phyloP scores from a whole-genome alignment of 2,329 filamentous ascomycete genomes.

The Trichoderma brevicompactum region DNA sequence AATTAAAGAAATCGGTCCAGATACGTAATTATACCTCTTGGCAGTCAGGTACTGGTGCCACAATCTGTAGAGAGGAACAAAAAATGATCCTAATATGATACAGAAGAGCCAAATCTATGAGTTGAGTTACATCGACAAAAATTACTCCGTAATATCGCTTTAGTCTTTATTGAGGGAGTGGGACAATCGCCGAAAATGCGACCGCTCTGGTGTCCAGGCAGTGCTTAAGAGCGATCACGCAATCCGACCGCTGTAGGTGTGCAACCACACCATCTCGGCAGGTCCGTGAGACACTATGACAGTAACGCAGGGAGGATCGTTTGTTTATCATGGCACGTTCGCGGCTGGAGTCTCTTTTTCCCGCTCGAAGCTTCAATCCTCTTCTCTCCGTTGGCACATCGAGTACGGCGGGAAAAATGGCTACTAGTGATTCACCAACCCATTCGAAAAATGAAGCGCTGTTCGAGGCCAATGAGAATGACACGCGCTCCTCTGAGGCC shows the following conservation, averaged over 20 bases:
- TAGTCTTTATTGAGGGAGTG: neutral
- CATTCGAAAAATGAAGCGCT: constrained; percentile 4
- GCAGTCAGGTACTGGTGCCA: too few relatives aligned
- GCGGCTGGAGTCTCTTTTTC: neutral
- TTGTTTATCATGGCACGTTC: constrained; percentile 2
- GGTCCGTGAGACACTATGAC: constrained; percentile 12
- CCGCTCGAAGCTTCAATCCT: neutral
- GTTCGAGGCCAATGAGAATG: constrained; percentile 11
- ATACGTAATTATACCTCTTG: too few relatives aligned
- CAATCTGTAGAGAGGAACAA: too few relatives aligned
- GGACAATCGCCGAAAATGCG: constrained; percentile 4
- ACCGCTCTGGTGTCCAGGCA: constrained; percentile 4
- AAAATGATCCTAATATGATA: neutral
- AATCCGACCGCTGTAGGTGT: constrained; percentile 24
- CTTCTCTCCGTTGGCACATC: neutral
- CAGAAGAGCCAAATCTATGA: neutral
- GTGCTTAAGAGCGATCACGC: constrained; percentile 18
- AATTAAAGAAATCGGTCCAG: too few relatives aligned
- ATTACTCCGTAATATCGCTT: neutral
- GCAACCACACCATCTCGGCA: constrained; percentile 21
- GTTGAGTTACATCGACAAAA: neutral
- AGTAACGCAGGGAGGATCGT: neutral
- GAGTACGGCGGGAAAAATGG: neutral
- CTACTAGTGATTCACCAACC: constrained; percentile 10
- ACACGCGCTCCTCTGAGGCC: neutral